Base-by-base conservation (phyloP, 1,284 basidiomycete species). In the Trametes versicolor region DNA sequence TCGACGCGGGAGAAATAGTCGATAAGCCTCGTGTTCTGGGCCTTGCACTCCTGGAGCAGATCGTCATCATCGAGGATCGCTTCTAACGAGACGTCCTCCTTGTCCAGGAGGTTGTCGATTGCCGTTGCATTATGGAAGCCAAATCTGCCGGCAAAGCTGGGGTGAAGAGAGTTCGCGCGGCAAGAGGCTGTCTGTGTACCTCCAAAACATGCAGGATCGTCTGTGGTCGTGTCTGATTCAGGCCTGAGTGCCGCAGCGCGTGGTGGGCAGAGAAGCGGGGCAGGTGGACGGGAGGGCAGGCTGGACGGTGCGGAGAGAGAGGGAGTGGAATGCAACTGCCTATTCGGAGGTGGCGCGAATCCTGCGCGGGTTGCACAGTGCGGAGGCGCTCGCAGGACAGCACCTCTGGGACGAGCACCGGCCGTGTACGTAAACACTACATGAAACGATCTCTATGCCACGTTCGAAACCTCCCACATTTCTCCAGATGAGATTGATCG, bases 1-100 rank as follows among this genome's bases (percentile, higher is more conserved):
- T 94, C 91, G 62, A 89, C 84, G 68, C 92, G 86, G 71, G 90
- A 89, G 69, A 96, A 92, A 77, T 94, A 96, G 76, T 93, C 90
- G 70, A 94, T 90, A 53, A 96, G 87, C 70, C 94, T 85, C 41
- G 92, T 91, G 76, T 98, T 98, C 78, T 97, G 95, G 4, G 93
- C 86, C 80, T 99, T 99, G 86, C 95, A 96, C 78, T 99, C 97
- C 78, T 95, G 94, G 58, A 99, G 82, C 60, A 98, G 83, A 77
- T 98, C 96, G 76, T 95, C 93, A 80, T 98, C 95, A 81, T 98
- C 96, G 63, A 99, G 83, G 63, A 99, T 90, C 56, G 95, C 92
- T 79, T 98, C 96, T 55, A 98, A 84, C 45, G 88, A 85, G 68
- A 93, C 89, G 72, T 93, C 91, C 70, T 93, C 91, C 82, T 92